These are phyloP conservation scores for Raffaelea ambrosiae DNA, from an alignment of 2,329 filamentous ascomycete genomes.

Conservation along the genomic window DNA sequence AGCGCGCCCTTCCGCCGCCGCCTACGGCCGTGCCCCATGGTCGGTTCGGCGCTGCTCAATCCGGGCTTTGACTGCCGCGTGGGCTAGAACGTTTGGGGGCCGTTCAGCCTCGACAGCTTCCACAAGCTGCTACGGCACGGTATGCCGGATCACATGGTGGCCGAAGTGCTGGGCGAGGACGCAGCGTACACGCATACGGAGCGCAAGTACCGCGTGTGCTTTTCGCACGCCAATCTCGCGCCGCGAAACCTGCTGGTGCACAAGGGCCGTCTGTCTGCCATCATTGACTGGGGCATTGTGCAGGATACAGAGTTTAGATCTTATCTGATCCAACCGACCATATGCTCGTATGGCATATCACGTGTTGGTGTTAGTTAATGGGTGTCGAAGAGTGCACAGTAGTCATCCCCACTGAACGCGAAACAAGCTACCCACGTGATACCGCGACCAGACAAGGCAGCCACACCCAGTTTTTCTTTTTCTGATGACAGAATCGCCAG, in stretches of 20 bases:
- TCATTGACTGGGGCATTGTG: background rate
- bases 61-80: background rate
- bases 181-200: background rate
- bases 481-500: too few species aligned
- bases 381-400: background rate
- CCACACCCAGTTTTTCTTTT: too few species aligned
- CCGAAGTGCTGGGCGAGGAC: background rate
- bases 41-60: background rate
- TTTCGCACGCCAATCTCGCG: background rate
- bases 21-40: background rate
- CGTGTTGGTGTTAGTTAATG: background rate
- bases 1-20: background rate
- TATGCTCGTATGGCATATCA: too few species aligned
- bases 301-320: too few species aligned
- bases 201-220: background rate
- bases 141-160: too few species aligned
- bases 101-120: background rate
- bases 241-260: background rate
- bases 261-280: background rate
- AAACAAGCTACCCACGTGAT: conserved; percentile 1
- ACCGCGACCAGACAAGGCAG: background rate
- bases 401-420: background rate
- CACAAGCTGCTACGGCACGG: background rate
- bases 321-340: too few species aligned
- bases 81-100: background rate